Base-by-base conservation (phyloP, 2,329 filamentous ascomycete species). In the Aspergillus ustus region DNA sequence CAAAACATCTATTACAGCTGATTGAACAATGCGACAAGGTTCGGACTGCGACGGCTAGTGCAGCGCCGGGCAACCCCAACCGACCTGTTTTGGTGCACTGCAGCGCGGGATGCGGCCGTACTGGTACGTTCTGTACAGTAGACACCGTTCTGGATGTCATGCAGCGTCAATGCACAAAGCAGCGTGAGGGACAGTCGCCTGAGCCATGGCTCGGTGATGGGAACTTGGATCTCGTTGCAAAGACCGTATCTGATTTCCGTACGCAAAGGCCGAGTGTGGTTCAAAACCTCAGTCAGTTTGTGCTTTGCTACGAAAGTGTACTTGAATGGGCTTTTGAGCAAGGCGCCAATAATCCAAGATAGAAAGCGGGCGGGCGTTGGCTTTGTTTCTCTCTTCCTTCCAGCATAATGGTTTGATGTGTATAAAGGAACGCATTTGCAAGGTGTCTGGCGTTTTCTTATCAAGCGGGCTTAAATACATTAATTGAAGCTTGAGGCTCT, bases 141-240 rank as follows among this genome's bases (percentile, higher is more conserved):
- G 95, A 98, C 75, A 94, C 90, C 44, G 95, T 98, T 8, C 89
- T 98, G 60, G 93, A 97, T 77, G 96, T 97, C 91, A 81, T 99
- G 63, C 97, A 97, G 80, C 88, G 91, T n/a, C 93, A 97, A 76
- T 85, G 81, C 20, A 74, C 77, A 28, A 52, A 48, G 25, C 20
- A 29, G 11, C 55, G 55, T 29, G 54, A 45, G n/a, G 40, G 50
- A 19, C 20, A 20, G 46, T 48, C 70, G 25, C 67, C 74, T 43
- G 84, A 83, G 1, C 80, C 79, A 19, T 96, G 91, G 91, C 74
- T 93, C n/a, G 78, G 83, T 15, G 84, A 90, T 63, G 87, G 91
- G 51, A 84, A 86, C 28, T 73, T 91, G 2, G 95, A 99, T 74
- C 77, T 98, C 62, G 88, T 99, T 52, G 89, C 91, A 64, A 89